These are phyloP conservation scores for Carpinus fangiana DNA, from an alignment of 306 rosid genomes.

Conservation along the genomic window DNA sequence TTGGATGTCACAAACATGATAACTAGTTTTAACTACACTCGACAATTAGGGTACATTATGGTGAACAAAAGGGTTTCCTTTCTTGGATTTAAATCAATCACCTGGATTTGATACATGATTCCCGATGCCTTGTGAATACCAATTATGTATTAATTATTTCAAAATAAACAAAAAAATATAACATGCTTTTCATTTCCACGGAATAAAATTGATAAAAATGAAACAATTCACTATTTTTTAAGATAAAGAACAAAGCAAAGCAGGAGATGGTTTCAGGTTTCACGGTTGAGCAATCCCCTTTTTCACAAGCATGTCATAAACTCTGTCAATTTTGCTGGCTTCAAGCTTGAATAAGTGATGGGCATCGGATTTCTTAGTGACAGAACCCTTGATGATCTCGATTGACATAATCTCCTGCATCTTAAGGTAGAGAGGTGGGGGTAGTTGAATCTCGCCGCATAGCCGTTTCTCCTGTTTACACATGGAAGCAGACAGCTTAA, in stretches of 20 bases:
- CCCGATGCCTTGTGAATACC: too few species aligned
- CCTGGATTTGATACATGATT: too few species aligned
- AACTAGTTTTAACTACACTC: too few species aligned
- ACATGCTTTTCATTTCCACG: conserved; percentile 9
- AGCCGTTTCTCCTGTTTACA: conserved; percentile 76
- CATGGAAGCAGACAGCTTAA: conserved; percentile 5
- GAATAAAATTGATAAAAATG: conserved; percentile 22
- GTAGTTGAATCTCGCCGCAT: conserved; percentile 61
- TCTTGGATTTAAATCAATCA: too few species aligned
- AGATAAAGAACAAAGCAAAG: not conserved
- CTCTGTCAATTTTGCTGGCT: conserved; percentile 62
- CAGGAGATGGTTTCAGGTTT: conserved; percentile 32
- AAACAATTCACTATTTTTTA: conserved; percentile 16
- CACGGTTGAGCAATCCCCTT: conserved; percentile 83
- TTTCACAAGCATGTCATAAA: conserved; percentile 82
- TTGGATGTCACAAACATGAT: too few species aligned
- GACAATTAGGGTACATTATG: too few species aligned
- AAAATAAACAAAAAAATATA: not conserved
- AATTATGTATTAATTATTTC: not conserved
- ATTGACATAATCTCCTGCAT: conserved; percentile 75
- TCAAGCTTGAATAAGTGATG: conserved; percentile 80
- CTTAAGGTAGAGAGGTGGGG: conserved; percentile 65
- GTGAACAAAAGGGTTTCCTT: too few species aligned
- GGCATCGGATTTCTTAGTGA: conserved; percentile 69
- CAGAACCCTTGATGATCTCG: conserved; percentile 57